A percentile compares a stretch with the other conserved stretches of the same genome.
phyloP scores from a whole-genome alignment of 495 filamentous ascomycete species.

The Letharia lupina region DNA sequence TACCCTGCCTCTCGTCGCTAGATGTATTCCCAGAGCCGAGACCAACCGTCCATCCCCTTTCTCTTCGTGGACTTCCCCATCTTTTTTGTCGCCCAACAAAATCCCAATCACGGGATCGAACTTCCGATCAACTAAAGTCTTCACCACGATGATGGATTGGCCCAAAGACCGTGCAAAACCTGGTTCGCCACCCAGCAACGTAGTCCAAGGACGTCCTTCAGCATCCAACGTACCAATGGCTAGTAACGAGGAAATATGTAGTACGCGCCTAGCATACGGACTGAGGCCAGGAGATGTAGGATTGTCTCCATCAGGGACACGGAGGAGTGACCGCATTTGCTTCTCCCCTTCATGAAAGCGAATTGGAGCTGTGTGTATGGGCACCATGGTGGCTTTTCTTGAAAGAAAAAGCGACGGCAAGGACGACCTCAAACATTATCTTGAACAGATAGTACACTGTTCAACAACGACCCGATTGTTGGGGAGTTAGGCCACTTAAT shows the following conservation, averaged over 20 bases:
- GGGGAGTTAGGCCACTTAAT: not conserved
- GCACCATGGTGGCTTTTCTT: not conserved
- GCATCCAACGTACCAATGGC: constrained; percentile 62
- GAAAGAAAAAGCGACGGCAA: not conserved
- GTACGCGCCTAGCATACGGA: constrained; percentile 42
- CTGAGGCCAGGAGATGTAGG: constrained; percentile 53
- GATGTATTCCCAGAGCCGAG: constrained; percentile 55
- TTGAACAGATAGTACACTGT: not conserved
- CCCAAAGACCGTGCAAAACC: constrained; percentile 56
- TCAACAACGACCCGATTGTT: not conserved
- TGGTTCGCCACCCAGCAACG: constrained; percentile 61
- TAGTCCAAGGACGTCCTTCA: constrained; percentile 60
- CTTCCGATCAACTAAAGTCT: constrained; percentile 46
- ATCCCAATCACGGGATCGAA: constrained; percentile 58
- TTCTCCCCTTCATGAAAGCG: constrained; percentile 41
- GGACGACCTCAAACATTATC: not conserved
- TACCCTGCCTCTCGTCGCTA: constrained; percentile 55
- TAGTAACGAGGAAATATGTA: constrained; percentile 52
- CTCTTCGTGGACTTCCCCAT: constrained; percentile 33
- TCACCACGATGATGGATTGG: constrained; percentile 49
- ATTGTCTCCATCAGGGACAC: constrained; percentile 44
- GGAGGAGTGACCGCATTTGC: constrained; percentile 40
- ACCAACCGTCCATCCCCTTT: constrained; percentile 39
- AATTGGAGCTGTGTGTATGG: not conserved
- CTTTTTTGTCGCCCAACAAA: constrained; percentile 37